A percentile compares a stretch with the other conserved stretches of the same genome.
phyloP scores from a whole-genome alignment of 371 early-diverging fungal genomes.

The Mortierella sp. region DNA sequence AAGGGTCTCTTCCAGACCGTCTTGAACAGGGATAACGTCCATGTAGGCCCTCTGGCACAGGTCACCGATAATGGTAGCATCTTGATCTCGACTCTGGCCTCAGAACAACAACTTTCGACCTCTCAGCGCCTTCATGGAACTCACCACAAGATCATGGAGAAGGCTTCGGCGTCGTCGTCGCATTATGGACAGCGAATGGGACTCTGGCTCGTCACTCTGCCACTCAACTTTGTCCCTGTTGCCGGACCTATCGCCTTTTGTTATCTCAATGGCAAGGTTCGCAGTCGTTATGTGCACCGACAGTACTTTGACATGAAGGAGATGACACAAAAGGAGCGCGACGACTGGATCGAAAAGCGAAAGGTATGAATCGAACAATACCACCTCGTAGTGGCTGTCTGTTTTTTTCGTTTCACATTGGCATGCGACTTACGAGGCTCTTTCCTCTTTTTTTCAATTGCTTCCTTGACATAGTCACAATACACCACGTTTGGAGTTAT shows the following conservation, averaged over 20 bases:
- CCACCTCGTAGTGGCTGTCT: background rate
- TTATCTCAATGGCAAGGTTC: conserved; percentile 49
- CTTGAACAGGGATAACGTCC: conserved; percentile 37
- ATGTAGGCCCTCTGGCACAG: conserved; percentile 42
- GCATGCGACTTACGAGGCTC: background rate
- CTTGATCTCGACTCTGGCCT: conserved; percentile 20
- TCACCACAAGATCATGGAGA: conserved; percentile 29
- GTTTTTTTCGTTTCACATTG: background rate
- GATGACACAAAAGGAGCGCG: conserved; percentile 50
- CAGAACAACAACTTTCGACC: background rate
- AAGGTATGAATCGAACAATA: conserved; percentile 19
- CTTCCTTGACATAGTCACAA: conserved; percentile 23
- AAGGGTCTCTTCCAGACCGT: conserved; percentile 54
- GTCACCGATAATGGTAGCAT: conserved; percentile 39
- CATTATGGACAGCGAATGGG: conserved; percentile 54
- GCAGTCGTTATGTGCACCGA: conserved; percentile 47
- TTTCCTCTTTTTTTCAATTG: background rate
- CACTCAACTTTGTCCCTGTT: conserved; percentile 51
- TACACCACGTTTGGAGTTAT: conserved; percentile 54
- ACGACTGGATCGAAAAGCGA: conserved; percentile 47
- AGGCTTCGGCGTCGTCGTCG: conserved; percentile 22
- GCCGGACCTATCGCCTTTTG: conserved; percentile 52
- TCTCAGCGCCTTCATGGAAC: conserved; percentile 14
- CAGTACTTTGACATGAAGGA: conserved; percentile 59
- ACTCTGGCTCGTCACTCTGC: conserved; percentile 48